These are phyloP conservation scores for Trifolium dubium DNA, from an alignment of 306 rosid genomes.

Conservation along the genomic window DNA sequence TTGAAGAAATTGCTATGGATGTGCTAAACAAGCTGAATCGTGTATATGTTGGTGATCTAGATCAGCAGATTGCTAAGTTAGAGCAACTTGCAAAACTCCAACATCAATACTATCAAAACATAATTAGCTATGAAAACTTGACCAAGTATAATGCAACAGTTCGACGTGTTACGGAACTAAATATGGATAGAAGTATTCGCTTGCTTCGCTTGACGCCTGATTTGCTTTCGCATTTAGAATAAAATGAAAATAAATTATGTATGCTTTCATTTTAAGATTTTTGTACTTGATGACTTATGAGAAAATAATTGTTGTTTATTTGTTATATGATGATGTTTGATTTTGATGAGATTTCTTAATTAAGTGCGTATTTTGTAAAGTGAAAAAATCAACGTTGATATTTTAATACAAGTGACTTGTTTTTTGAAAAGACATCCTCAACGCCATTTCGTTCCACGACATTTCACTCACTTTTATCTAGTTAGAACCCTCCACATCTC, in stretches of 20 bases:
- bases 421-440: too few relatives aligned
- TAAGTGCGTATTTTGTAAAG: too few relatives aligned
- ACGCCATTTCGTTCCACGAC: too few relatives aligned
- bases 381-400: too few relatives aligned
- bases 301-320: not conserved
- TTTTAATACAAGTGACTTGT: too few relatives aligned
- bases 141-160: not conserved
- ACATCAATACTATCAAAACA: not conserved
- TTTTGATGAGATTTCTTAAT: not conserved
- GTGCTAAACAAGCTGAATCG: constrained; percentile 35
- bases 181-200: constrained; percentile 42
- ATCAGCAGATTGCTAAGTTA: constrained; percentile 15
- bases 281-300: too few relatives aligned
- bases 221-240: constrained; percentile 36
- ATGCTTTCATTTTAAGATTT: not conserved
- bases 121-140: not conserved
- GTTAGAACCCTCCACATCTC: too few relatives aligned
- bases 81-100: constrained; percentile 44
- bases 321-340: not conserved
- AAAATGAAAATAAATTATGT: not conserved
- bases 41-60: constrained; percentile 20
- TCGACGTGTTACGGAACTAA: constrained; percentile 18
- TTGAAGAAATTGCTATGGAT: constrained; percentile 42
- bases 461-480: too few relatives aligned
- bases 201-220: constrained; percentile 49